Percentiles rank a stretch among this genome's conserved stretches.
phyloP scores from a whole-genome alignment of 225 moss, liverwort and hornwort genomes.

The Bryoerythrophyllum caledonicum region DNA sequence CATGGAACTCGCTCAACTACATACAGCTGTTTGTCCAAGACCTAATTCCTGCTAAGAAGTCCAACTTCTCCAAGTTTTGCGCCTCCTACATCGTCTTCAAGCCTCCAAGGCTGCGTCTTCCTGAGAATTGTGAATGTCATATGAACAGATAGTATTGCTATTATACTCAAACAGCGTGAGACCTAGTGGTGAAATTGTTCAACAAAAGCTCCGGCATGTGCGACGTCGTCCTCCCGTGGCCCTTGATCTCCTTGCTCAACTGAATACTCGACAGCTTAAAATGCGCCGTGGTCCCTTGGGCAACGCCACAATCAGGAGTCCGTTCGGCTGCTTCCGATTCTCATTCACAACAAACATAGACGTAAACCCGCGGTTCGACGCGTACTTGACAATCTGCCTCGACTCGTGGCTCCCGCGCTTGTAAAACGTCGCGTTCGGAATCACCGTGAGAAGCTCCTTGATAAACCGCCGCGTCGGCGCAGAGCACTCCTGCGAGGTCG shows the following conservation, averaged over 20 bases:
- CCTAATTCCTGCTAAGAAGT: too few species aligned
- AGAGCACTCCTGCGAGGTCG: constrained; percentile 79
- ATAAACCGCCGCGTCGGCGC: constrained; percentile 79
- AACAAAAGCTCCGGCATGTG: constrained; percentile 91
- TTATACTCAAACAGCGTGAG: too few species aligned
- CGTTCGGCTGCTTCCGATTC: constrained; percentile 87
- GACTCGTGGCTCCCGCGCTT: constrained; percentile 90
- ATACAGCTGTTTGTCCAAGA: too few species aligned
- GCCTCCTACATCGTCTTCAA: too few species aligned
- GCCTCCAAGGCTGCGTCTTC: too few species aligned
- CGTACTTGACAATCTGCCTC: constrained; percentile 95
- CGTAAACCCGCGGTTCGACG: constrained; percentile 84
- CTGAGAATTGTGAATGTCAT: too few species aligned
- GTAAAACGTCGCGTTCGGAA: constrained; percentile 85
- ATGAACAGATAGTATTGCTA: too few species aligned
- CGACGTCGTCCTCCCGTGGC: constrained; percentile 76
- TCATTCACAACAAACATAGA: constrained; percentile 91
- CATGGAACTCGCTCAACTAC: too few species aligned
- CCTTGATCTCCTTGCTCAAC: too few species aligned
- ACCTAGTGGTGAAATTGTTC: too few species aligned
- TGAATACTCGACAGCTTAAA: constrained; percentile 90
- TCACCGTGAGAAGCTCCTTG: constrained; percentile 81
- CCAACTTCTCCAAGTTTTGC: too few species aligned
- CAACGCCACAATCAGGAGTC: constrained; percentile 79
- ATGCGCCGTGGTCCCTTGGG: constrained; percentile 96